A percentile compares a stretch with the other conserved stretches of the same genome.
phyloP scores from a whole-genome alignment of 768 basidiomycete genomes.

The Mycena amicta region DNA sequence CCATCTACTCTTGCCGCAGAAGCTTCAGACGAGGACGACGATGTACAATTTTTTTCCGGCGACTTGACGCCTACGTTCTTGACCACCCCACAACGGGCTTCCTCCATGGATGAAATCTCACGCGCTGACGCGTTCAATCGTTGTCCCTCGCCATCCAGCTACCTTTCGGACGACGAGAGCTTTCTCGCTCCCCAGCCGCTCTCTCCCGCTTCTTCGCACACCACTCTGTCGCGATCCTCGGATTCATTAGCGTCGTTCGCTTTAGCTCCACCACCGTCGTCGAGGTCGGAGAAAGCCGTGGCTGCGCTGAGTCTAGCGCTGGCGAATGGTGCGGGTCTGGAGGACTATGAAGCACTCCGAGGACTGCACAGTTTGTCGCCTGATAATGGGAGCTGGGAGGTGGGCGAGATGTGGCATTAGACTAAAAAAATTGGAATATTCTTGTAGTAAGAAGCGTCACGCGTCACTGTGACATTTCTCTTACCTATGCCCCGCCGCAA shows the following conservation, averaged over 20 bases:
- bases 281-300: constrained; percentile 59
- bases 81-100: constrained; percentile 41
- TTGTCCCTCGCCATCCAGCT: constrained; percentile 37
- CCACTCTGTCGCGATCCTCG: constrained; percentile 17
- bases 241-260: constrained; percentile 32
- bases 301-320: constrained; percentile 61
- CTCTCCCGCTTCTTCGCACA: constrained; percentile 8
- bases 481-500: constrained; percentile 4
- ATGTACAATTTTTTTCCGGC: constrained; percentile 57
- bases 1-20: constrained; percentile 6
- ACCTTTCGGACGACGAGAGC: constrained; percentile 38
- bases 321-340: constrained; percentile 63
- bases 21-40: constrained; percentile 38
- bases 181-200: constrained; percentile 16
- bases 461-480: not conserved
- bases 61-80: constrained; percentile 31
- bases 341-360: constrained; percentile 56
- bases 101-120: constrained; percentile 44
- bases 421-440: not conserved
- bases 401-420: constrained; percentile 60
- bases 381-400: constrained; percentile 42
- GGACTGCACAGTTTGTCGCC: constrained; percentile 36
- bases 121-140: constrained; percentile 28
- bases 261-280: constrained; percentile 38
- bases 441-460: not conserved